Base-by-base conservation (phyloP, 495 filamentous ascomycete genomes). In the Patellaria atrata region DNA sequence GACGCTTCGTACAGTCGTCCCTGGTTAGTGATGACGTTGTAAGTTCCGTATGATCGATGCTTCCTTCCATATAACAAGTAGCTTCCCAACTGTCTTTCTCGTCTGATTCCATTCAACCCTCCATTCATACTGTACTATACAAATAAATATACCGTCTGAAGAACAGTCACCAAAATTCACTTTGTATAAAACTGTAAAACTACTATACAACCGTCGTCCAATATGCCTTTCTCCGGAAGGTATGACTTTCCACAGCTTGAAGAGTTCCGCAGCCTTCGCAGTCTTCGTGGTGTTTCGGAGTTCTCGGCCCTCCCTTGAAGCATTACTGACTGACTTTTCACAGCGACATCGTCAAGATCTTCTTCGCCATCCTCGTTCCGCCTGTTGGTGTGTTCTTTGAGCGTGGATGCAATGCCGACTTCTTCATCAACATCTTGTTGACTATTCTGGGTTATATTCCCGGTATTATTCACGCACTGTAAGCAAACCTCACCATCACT, bases 371-470 rank as follows among this genome's bases (percentile, higher is more conserved):
- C 63, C 60, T 91, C 64, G 66, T 91, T 32, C 86, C 86, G 24
- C 86, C 86, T 44, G 66, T 92, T 22, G 82, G 83, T 57, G 86
- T 92, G 54, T 91, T 93, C 69, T 71, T 92, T 38, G 79, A 89
- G 67, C 73, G 77, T 24, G 85, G 85, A 53, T 85, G 79, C 62
- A 70, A 73, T 55, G 69, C 73, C 50, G 81, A 91, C 50, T 63
- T 93, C 44, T 60, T 80, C 48, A 84, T 93, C 69, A 92, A 89
- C 65, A 74, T 92, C 61, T 66, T 77, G 44, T 63, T 93, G 54
- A 89, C 82, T 30, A 73, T 86, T 47, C 68, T 94, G 52, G 77
- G 63, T 50, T 62, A 55, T 41, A 59, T 61, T 44, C 60, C 58
- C 17, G 48, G 53, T 20, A 59, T 60, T 46, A 54, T 62, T 41